Conservation (phyloP, 306 rosid species). For the cucumber (Cucumis sativus) region Cucumber_9930_V3 NC_026659.2:24717501-24718000, state of each 20-base stretch:
- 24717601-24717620: conserved; percentile 89
- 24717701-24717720: conserved; percentile 96
- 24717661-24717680: conserved; percentile 84
- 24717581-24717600: conserved; percentile 39
- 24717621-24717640: conserved; percentile 95
- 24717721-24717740: conserved; percentile 84
- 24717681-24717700: conserved; percentile 97
- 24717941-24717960: not conserved
- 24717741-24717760: conserved; percentile 22
- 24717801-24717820: not conserved
- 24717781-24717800: not conserved
- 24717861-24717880: not conserved
- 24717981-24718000: conserved; percentile 55
- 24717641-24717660: conserved; percentile 94
- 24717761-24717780: not conserved
- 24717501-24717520: not conserved
- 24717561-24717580: not conserved
- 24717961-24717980: conserved; percentile 35
- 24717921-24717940: not conserved
- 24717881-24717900: not conserved
- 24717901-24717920: not conserved
- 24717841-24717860: not conserved
- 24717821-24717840: not conserved
- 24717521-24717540: not conserved
- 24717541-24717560: not conserved